A percentile compares a stretch with the other conserved stretches of the same genome.
Evolutionary conservation across 1,284 basidiomycete species (phyloP).

Genomic region (Cryptococcus sp.): DNA sequence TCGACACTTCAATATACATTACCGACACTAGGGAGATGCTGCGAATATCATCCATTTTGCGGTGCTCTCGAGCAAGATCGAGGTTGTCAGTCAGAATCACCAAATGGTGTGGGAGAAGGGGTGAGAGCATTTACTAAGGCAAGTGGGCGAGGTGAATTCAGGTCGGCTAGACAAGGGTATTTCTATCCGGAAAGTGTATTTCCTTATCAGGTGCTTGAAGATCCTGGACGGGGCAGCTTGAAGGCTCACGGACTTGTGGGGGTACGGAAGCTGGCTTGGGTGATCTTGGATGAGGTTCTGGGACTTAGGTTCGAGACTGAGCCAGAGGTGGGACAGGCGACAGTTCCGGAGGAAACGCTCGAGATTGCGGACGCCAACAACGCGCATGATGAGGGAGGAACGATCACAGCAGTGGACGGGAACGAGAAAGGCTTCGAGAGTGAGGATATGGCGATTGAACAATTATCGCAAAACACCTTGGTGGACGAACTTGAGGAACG

Average conservation of each 20-base stretch:
- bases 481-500: too few species aligned
- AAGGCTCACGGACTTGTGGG: conserved; percentile 16
- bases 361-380: not conserved
- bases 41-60: conserved; percentile 40
- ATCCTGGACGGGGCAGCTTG: conserved; percentile 25
- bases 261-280: conserved; percentile 28
- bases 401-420: not conserved
- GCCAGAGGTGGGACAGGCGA: conserved; percentile 38
- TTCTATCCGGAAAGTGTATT: conserved; percentile 38
- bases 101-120: conserved; percentile 1
- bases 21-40: conserved; percentile 31
- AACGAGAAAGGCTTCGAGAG: conserved; percentile 21
- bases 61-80: conserved; percentile 37
- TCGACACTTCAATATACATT: conserved; percentile 45
- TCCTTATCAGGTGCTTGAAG: conserved; percentile 30
- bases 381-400: too few species aligned
- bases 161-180: conserved; percentile 26
- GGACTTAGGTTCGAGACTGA: conserved; percentile 21
- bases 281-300: conserved; percentile 42
- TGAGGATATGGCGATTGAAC: conserved; percentile 13
- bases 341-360: conserved; percentile 21
- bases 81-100: conserved; percentile 19
- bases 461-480: too few species aligned
- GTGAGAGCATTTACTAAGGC: conserved; percentile 25
- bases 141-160: conserved; percentile 23